Base-by-base conservation (phyloP, 2,329 filamentous ascomycete genomes). In the Ceratocystis variospora region DNA sequence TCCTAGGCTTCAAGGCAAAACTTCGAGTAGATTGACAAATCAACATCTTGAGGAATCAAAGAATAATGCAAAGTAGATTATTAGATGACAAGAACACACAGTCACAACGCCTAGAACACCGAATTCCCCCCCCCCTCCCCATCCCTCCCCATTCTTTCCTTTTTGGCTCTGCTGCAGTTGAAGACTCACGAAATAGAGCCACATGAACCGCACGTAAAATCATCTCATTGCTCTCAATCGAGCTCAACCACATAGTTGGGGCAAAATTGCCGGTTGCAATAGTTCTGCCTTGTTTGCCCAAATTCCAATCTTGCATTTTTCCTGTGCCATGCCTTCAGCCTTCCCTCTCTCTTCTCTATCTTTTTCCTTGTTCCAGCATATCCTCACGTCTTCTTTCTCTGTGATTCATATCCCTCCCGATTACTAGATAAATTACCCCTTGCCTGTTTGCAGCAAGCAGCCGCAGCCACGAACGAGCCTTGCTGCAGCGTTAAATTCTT, bases 401-500 rank as follows among this genome's bases (percentile, higher is more conserved):
- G 17, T 59, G 55, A 33, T 59, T 59, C 5, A 59, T 37, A 59
- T 37, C n/a, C 6, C 7, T 22, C 17, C 25, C 28, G 15, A 41
- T 28, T 33, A 12, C 55, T 37, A 5, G 15, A 8, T 31, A 5
- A n/a, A 5, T 33, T 57, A 6, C 17, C 31, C 28, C 53, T 33
- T 22, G 25, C 1, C 53, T 57, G 28, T n/a, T 41, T 31, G 53
- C 25, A 57, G 2, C 53, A 8, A 37, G 53, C 25, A 57, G 2
- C 53, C 33, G 53, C 25, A 57, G 2, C 53, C 33, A 37, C 37
- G 37, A 41, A 53, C 48, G 8, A 19, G n/a, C 8, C 28, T 33
- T 37, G 15, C 55, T 59, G 15, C 55, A 59, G 28, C 6, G 28
- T 59, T 37, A 37, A 59, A 59, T 59, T 59, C 55, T 59, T 59